Base-by-base conservation (phyloP, 2,329 filamentous ascomycete species). In the Pseudogymnoascus sp. region DNA sequence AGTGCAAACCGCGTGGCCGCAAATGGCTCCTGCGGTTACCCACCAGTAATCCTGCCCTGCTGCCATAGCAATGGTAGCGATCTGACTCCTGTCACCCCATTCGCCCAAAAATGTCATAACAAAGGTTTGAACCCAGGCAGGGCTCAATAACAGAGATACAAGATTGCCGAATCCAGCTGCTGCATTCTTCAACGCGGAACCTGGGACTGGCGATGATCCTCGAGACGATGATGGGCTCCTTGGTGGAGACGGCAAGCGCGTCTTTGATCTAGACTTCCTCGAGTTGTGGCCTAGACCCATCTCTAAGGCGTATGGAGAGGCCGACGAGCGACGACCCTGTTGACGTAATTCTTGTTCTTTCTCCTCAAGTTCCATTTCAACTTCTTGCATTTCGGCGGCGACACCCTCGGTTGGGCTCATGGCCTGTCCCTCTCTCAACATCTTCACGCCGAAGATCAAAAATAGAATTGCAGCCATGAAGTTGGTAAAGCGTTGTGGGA, bases 21-120 rank as follows among this genome's bases (percentile, higher is more conserved):
- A 81, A 37, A 94, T 84, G 1, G 94, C 93, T 64, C 94, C 94
- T 56, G 92, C 80, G 3, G 92, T 97, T 37, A 99, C 94, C 90
- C 92, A 97, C 93, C 93, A 97, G 76, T 97, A 99, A 74, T 99
- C 94, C 75, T 96, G 91, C 18, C 94, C 94, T 35, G 94, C 93
- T 60, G 94, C 94, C 94, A 99, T 99, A 62, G 94, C 94, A 73
- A 99, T 96, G 0, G 94, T 99, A 21, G 94, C 94, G 71, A 99
- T 97, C 78, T 99, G 94, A 74, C 91, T 96, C 69, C 94, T 86
- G 72, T 99, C 94, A 63, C 94, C 94, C 94, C 94, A 99, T 75
- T 99, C 94, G 42, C 94, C 94, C 31, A 99, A 78, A 77, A 99
- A 99, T 1, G 94, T 99, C 94, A 99, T 99, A 70, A 95, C 85